These are phyloP conservation scores for Apiospora phragmitis DNA, from an alignment of 2,329 filamentous ascomycete species.

Conservation along the genomic window DNA sequence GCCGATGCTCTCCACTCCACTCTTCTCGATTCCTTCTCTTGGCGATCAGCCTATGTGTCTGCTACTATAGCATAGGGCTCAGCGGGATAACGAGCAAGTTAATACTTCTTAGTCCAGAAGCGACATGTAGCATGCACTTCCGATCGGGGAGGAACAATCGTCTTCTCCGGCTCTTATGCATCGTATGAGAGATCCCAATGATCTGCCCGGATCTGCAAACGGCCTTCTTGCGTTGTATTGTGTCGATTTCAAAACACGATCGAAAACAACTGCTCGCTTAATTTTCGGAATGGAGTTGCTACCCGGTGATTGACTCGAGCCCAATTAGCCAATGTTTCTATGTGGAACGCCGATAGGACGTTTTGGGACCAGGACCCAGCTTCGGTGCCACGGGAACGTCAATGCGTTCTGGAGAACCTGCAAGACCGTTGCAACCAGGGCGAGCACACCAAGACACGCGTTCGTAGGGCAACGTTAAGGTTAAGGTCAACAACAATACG, in stretches of 20 bases:
- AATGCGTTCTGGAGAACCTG: not conserved
- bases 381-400: not conserved
- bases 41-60: no score
- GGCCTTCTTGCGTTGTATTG: not conserved
- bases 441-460: not conserved
- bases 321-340: not conserved
- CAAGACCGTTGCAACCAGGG: not conserved
- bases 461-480: not conserved
- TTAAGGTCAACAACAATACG: no score
- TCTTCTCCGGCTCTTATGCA: not conserved
- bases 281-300: not conserved
- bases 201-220: conserved; percentile 1
- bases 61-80: no score
- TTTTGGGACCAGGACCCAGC: not conserved
- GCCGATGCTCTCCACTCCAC: no score
- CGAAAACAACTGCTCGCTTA: conserved; percentile 2
- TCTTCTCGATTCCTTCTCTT: no score
- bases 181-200: not conserved
- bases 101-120: not conserved
- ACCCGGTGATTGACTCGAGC: no score
- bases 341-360: not conserved
- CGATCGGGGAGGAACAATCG: not conserved
- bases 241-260: not conserved
- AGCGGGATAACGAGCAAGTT: no score
- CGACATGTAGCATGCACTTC: not conserved